Evolutionary conservation across 495 filamentous ascomycete genomes (phyloP).

Genomic region (Pyrenula massariospora): DNA sequence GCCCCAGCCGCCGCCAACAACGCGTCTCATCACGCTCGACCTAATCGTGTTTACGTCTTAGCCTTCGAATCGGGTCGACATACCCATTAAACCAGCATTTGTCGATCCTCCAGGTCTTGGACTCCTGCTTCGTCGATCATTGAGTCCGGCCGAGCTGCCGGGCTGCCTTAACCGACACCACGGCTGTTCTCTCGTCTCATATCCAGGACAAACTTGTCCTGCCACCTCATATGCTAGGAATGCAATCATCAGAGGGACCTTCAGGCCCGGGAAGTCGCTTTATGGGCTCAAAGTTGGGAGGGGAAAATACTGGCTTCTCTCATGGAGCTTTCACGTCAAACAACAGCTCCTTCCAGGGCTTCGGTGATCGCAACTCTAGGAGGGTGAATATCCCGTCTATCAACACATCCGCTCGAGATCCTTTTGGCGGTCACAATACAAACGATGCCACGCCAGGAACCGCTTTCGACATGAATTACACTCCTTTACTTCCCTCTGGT

Average conservation of each 20-base stretch:
- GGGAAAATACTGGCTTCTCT: conserved; percentile 73
- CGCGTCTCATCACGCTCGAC: background rate
- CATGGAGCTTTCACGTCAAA: conserved; percentile 83
- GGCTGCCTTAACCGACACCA: conserved; percentile 33
- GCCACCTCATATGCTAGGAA: conserved; percentile 68
- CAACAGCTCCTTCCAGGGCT: conserved; percentile 48
- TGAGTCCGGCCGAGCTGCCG: conserved; percentile 2
- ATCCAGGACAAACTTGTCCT: conserved; percentile 64
- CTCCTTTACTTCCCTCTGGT: conserved; percentile 86
- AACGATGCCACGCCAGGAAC: conserved; percentile 75
- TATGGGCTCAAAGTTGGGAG: conserved; percentile 60
- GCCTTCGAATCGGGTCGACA: background rate
- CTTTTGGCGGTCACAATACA: conserved; percentile 41
- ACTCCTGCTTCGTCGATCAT: conserved; percentile 11
- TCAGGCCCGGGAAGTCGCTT: conserved; percentile 43
- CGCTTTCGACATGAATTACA: conserved; percentile 96
- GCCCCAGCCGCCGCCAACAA: background rate
- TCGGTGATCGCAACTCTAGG: conserved; percentile 73
- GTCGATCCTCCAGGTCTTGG: conserved; percentile 1
- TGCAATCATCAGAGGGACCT: conserved; percentile 66
- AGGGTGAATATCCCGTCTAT: conserved; percentile 82
- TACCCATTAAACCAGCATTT: background rate
- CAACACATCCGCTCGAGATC: conserved; percentile 55
- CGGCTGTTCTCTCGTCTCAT: conserved; percentile 56
- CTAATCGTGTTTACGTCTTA: background rate